A percentile compares a stretch with the other conserved stretches of the same genome.
These are phyloP conservation scores for Erodium texanum DNA, from an alignment of 441 rosid species.

Conservation along the genomic window DNA sequence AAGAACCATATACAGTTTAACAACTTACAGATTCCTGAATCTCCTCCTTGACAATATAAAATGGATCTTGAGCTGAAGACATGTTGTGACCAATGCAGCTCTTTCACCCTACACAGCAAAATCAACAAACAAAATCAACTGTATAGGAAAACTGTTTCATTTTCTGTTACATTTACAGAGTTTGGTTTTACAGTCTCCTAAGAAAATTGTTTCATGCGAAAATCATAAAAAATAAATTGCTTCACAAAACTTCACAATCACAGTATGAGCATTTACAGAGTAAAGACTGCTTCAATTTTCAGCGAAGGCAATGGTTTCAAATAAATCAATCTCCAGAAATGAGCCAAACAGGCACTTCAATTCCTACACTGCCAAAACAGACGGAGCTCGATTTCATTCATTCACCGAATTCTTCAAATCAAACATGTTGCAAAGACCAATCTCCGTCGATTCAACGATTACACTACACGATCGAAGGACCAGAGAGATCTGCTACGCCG, in stretches of 20 bases:
- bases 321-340: not conserved
- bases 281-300: not conserved
- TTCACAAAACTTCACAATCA: not conserved
- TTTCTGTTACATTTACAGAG: not conserved
- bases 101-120: not conserved
- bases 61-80: conserved; percentile 97
- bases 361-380: not conserved
- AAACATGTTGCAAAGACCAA: not conserved
- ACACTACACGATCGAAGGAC: not conserved
- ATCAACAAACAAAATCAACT: not conserved
- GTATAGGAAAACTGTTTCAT: not conserved
- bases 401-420: not conserved
- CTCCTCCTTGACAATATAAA: conserved; percentile 92
- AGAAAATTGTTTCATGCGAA: not conserved
- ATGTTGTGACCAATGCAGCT: conserved; percentile 21
- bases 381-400: not conserved
- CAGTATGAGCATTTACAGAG: not conserved
- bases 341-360: not conserved
- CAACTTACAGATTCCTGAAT: conserved; percentile 84
- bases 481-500: not conserved
- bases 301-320: not conserved
- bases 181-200: not conserved
- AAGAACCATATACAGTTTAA: not conserved
- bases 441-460: not conserved
- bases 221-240: not conserved